phyloP scores from a whole-genome alignment of 108 stramenopile genomes.

The Nitzschia putrida region DNA sequence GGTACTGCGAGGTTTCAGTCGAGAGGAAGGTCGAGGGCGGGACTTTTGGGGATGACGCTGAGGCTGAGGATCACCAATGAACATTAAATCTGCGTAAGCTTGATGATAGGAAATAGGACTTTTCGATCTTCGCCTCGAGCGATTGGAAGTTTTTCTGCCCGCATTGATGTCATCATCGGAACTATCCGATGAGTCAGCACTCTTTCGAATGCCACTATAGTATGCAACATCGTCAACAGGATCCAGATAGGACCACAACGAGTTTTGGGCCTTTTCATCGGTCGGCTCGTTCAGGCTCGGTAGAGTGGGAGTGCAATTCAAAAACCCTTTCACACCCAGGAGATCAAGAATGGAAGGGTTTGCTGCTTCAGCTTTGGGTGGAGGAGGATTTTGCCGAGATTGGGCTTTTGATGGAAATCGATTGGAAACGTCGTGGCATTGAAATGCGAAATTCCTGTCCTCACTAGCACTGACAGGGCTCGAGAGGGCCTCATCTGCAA shows the following conservation, averaged over 20 bases:
- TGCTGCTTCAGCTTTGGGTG: not conserved
- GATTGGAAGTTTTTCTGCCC: not conserved
- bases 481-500: not conserved
- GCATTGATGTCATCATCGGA: conserved; percentile 14
- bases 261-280: not conserved
- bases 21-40: not conserved
- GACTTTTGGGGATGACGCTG: not conserved
- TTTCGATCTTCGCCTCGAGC: not conserved
- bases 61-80: not conserved
- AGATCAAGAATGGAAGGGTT: not conserved
- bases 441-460: not conserved
- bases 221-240: conserved; percentile 7
- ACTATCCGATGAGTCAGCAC: conserved; percentile 2
- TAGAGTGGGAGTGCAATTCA: not conserved
- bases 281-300: not conserved
- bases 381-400: not conserved
- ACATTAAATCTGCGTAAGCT: conserved; percentile 20
- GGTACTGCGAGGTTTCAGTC: not conserved
- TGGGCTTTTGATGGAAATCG: not conserved
- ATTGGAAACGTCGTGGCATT: conserved; percentile 12
- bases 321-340: not conserved
- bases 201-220: not conserved
- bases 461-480: not conserved
- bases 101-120: not conserved
- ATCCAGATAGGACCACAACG: conserved; percentile 19